A percentile compares a stretch with the other conserved stretches of the same genome.
phyloP scores from a whole-genome alignment of 176 grass and related monocot species.

The Avena sativa region DNA sequence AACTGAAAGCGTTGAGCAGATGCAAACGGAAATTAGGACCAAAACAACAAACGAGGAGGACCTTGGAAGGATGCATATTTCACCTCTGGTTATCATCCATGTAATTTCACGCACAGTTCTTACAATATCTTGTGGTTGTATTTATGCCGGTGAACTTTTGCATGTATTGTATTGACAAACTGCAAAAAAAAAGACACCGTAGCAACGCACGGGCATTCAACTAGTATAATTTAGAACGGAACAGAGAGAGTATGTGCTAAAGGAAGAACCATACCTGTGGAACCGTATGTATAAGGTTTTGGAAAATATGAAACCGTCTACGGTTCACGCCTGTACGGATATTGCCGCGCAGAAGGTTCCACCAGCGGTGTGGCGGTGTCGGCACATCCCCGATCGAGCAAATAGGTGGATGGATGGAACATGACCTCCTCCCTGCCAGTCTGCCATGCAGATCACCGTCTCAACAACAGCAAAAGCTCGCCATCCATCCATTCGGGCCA shows the following conservation, averaged over 20 bases:
- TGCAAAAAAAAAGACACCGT: too few relatives aligned
- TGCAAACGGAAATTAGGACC: slow-evolving; percentile 5
- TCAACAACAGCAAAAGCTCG: not conserved
- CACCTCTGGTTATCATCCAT: slow-evolving; percentile 25
- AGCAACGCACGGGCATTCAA: too few relatives aligned
- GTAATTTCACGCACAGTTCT: slow-evolving; percentile 4
- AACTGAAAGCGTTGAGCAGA: not conserved
- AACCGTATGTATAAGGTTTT: too few relatives aligned
- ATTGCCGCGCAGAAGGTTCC: not conserved
- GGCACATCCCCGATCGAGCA: not conserved
- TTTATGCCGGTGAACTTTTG: too few relatives aligned
- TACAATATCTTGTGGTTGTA: too few relatives aligned
- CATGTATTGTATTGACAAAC: too few relatives aligned
- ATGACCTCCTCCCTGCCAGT: not conserved
- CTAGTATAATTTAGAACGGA: too few relatives aligned
- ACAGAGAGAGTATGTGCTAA: too few relatives aligned
- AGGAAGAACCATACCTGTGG: too few relatives aligned
- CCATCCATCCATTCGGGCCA: not conserved
- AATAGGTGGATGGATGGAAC: not conserved
- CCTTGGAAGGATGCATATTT: not conserved
- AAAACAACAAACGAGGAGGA: slow-evolving; percentile 20
- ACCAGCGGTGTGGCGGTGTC: not conserved
- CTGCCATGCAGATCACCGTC: not conserved
- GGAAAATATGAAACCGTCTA: too few relatives aligned
- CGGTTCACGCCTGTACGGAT: too few relatives aligned